A percentile compares a stretch with the other conserved stretches of the same genome.
Evolutionary conservation across 73 alveolate genomes (phyloP).

Genomic region (Paramecium tetraurelia): DNA sequence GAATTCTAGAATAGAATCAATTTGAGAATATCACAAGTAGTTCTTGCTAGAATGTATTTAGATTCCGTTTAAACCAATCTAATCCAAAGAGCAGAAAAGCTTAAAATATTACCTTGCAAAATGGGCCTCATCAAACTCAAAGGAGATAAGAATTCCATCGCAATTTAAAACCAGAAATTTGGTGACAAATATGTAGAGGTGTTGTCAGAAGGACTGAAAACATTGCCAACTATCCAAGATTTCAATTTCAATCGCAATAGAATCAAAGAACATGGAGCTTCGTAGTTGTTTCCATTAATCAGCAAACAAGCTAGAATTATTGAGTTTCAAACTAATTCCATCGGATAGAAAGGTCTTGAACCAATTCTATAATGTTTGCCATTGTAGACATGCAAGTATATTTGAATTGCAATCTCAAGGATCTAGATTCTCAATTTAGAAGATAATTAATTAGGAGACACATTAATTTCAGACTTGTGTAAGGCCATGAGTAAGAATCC

Average conservation of each 20-base stretch:
- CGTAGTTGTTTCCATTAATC: background rate
- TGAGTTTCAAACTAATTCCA: conserved; percentile 15
- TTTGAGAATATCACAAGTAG: conserved; percentile 2
- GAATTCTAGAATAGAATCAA: conserved; percentile 31
- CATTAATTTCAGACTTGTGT: background rate
- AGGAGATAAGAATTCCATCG: background rate
- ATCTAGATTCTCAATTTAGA: conserved; percentile 47
- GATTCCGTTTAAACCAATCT: conserved; percentile 47
- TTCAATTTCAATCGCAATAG: conserved; percentile 47
- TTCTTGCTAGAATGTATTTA: background rate
- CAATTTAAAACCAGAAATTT: conserved; percentile 20
- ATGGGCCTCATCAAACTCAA: conserved; percentile 47
- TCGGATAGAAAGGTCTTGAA: conserved; percentile 26
- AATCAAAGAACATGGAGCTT: conserved; percentile 37
- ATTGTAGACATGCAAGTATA: conserved; percentile 28
- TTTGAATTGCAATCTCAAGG: conserved; percentile 33
- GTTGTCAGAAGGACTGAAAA: conserved; percentile 32
- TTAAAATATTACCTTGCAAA: conserved; percentile 34
- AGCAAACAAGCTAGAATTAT: conserved; percentile 53
- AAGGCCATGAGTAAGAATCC: conserved; percentile 47
- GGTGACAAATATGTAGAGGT: conserved; percentile 58
- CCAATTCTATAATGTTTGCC: background rate
- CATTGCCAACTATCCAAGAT: background rate
- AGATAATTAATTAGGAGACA: conserved; percentile 45
- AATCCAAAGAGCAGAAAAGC: conserved; percentile 5